Conservation (phyloP, 1,284 basidiomycete species). For the Irpex lacteus region DNA sequence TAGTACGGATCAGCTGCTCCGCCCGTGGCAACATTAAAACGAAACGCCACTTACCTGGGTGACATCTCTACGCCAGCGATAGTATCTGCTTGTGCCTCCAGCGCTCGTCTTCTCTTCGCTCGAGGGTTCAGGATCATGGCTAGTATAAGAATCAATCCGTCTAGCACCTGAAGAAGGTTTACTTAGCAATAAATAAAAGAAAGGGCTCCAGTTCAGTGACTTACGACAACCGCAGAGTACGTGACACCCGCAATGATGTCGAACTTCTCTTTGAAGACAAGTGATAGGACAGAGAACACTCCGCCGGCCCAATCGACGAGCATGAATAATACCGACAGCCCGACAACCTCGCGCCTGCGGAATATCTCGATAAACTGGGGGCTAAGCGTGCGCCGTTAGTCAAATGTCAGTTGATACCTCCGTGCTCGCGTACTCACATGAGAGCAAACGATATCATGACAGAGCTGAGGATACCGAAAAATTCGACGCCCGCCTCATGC, state of each 20-base stretch:
- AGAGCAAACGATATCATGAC: constrained; percentile 61
- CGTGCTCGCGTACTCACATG: constrained; percentile 36
- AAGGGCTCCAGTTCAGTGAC: not conserved
- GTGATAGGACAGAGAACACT: constrained; percentile 53
- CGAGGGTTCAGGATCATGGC: constrained; percentile 63
- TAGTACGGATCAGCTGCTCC: not conserved
- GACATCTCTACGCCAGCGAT: not conserved
- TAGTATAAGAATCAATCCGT: constrained; percentile 54
- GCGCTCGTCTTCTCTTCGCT: constrained; percentile 18
- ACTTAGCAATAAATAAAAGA: too few relatives aligned
- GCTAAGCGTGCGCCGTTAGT: constrained; percentile 14
- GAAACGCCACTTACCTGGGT: not conserved
- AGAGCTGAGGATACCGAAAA: constrained; percentile 65
- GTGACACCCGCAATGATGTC: not conserved
- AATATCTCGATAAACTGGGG: constrained; percentile 71
- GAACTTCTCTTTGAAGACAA: not conserved
- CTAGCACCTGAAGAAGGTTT: constrained; percentile 55
- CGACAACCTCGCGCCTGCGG: constrained; percentile 64
- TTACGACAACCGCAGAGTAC: not conserved
- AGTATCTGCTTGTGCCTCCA: constrained; percentile 12
- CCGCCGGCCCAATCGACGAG: constrained; percentile 69
- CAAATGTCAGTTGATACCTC: not conserved
- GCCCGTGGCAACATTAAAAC: not conserved
- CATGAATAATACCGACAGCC: constrained; percentile 73
- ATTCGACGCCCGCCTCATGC: constrained; percentile 43